Evolutionary conservation across 352 stramenopile species (phyloP).

Genomic region (Pelagophyceae sp.): DNA sequence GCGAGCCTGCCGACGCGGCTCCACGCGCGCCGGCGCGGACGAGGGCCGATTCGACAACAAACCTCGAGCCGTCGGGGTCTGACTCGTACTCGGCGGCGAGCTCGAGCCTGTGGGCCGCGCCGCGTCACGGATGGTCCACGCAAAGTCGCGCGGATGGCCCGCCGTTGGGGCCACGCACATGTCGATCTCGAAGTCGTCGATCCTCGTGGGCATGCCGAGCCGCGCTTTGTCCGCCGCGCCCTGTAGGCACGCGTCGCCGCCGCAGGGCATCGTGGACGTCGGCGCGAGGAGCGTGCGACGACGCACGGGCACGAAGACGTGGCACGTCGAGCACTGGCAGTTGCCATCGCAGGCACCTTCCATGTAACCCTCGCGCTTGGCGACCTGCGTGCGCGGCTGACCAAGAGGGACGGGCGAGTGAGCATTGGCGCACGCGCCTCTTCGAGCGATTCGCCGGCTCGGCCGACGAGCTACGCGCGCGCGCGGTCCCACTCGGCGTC

Average conservation of each 20-base stretch:
- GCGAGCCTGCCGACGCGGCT: no score
- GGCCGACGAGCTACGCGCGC: neutral
- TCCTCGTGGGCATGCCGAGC: neutral
- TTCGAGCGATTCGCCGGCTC: neutral
- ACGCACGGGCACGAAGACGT: neutral
- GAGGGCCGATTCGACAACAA: no score
- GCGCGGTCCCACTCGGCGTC: neutral
- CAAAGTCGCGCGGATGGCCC: no score
- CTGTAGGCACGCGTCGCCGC: no score
- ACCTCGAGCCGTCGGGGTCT: neutral
- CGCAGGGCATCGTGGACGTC: no score
- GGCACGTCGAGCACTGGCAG: neutral
- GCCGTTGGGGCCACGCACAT: neutral
- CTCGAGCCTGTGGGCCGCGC: neutral
- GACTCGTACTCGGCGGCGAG: neutral
- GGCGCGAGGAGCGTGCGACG: no score
- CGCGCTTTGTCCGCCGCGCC: neutral
- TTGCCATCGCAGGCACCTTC: neutral
- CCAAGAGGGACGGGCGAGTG: no score
- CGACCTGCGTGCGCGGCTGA: no score
- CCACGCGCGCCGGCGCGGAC: no score
- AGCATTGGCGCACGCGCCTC: no score
- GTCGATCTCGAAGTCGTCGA: neutral
- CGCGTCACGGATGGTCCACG: no score
- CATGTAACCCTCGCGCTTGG: neutral